Conservation (phyloP, 441 rosid genomes). For the Erodium texanum region DNA sequence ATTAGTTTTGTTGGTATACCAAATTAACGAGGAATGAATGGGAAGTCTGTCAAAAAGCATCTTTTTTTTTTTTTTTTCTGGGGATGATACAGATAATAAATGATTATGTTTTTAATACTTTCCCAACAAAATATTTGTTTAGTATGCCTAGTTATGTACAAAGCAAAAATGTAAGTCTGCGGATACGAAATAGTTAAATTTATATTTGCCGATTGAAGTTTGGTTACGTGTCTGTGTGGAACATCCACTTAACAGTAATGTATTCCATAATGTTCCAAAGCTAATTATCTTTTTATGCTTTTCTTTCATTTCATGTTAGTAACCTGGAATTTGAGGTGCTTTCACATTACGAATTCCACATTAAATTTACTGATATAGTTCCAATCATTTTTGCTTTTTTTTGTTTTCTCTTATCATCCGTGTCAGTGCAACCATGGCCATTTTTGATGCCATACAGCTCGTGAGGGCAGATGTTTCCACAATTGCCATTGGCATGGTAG, state of each 20-base stretch:
- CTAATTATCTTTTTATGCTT: background rate
- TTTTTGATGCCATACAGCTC: slow-evolving; percentile 78
- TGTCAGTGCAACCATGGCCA: slow-evolving; percentile 87
- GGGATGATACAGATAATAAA: background rate
- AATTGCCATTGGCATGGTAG: slow-evolving; percentile 72
- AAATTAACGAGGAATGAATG: background rate
- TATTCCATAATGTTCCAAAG: background rate
- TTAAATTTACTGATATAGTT: background rate
- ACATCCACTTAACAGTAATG: background rate
- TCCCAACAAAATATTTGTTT: background rate
- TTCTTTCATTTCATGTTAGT: background rate
- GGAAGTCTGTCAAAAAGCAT: background rate
- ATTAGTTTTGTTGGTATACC: background rate
- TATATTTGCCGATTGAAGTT: background rate
- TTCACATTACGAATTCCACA: background rate
- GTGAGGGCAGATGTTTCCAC: slow-evolving; percentile 93
- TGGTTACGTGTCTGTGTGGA: background rate
- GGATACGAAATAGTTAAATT: background rate
- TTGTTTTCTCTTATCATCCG: slow-evolving; percentile 8
- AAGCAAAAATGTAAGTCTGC: background rate
- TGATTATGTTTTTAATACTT: background rate
- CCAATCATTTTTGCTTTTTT: slow-evolving; percentile 1
- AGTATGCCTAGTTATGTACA: background rate
- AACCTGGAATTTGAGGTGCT: background rate
- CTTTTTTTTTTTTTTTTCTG: background rate